Percentiles rank a stretch among this genome's conserved stretches.
These are phyloP conservation scores for Aspergillus transmontanensis DNA, from an alignment of 2,329 filamentous ascomycete species.

Conservation along the genomic window DNA sequence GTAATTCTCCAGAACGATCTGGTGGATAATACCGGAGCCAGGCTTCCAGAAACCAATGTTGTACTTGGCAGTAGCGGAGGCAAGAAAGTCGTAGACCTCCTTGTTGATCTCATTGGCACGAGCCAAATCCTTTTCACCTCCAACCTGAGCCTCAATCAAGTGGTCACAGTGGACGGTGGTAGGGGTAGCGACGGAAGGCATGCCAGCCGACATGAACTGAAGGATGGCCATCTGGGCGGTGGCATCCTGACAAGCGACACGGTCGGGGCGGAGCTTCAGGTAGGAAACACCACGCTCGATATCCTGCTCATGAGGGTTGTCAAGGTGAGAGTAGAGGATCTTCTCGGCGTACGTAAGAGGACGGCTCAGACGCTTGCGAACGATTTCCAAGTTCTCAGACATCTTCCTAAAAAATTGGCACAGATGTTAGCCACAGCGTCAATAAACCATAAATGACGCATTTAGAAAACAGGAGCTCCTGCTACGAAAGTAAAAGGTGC, in stretches of 20 bases:
- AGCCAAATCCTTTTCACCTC: slow-evolving; percentile 89
- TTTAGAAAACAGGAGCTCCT: neutral
- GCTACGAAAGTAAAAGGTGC: slow-evolving; percentile 6
- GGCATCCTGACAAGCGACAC: slow-evolving; percentile 98
- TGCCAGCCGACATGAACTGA: slow-evolving; percentile 99
- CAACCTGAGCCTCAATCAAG: slow-evolving; percentile 96
- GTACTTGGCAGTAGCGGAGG: slow-evolving; percentile 94
- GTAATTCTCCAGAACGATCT: slow-evolving; percentile 98
- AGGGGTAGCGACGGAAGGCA: slow-evolving; percentile 92
- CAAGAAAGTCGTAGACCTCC: slow-evolving; percentile 98
- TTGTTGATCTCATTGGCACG: slow-evolving; percentile 94
- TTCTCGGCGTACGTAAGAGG: slow-evolving; percentile 97
- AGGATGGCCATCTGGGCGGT: slow-evolving; percentile 99
- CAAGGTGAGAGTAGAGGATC: slow-evolving; percentile 97
- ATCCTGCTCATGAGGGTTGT: slow-evolving; percentile 93
- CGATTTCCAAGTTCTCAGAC: slow-evolving; percentile 93
- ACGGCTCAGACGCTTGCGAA: slow-evolving; percentile 84
- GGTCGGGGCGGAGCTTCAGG: slow-evolving; percentile 93
- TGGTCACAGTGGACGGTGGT: slow-evolving; percentile 98
- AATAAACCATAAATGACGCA: neutral
- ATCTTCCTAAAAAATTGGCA: slow-evolving; percentile 71
- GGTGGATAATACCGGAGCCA: slow-evolving; percentile 98
- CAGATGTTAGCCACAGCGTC: slow-evolving; percentile 23
- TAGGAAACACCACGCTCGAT: slow-evolving; percentile 96
- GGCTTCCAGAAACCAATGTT: slow-evolving; percentile 99